Conservation (phyloP, 305 asterid species). For the Andrographis paniculata region DNA sequence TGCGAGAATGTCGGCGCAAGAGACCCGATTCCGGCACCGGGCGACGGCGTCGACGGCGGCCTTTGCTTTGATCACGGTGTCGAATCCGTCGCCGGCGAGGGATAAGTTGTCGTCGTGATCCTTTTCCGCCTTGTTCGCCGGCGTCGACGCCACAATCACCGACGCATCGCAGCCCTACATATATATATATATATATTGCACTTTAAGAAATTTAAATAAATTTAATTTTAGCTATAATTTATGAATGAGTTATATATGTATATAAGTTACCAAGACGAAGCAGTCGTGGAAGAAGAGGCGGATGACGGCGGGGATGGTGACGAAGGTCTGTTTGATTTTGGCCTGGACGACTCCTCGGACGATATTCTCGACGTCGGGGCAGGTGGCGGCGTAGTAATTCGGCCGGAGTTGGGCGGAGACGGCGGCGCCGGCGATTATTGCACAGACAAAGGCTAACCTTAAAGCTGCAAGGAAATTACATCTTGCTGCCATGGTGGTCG, state of each 20-base stretch:
- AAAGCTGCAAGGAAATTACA: neutral
- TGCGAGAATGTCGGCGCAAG: constrained; percentile 91
- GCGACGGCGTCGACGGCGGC: constrained; percentile 61
- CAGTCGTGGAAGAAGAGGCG: constrained; percentile 93
- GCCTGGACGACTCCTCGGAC: constrained; percentile 43
- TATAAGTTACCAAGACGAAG: constrained; percentile 40
- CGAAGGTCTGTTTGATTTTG: constrained; percentile 62
- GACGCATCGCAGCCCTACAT: constrained; percentile 91
- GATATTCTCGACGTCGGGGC: constrained; percentile 72
- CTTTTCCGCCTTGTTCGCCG: constrained; percentile 61
- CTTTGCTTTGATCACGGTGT: constrained; percentile 77
- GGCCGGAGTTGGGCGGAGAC: constrained; percentile 45
- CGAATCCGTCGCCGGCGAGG: constrained; percentile 93
- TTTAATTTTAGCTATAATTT: too few relatives aligned
- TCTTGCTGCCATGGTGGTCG: constrained; percentile 3
- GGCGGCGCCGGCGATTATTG: neutral
- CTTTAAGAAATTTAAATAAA: too few relatives aligned
- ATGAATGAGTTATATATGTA: too few relatives aligned
- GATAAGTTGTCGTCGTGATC: constrained; percentile 79
- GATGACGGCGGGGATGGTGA: constrained; percentile 63
- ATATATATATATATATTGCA: too few relatives aligned
- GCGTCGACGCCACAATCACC: constrained; percentile 47
- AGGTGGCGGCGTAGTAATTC: constrained; percentile 45
- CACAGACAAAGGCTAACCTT: neutral
- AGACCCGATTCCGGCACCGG: constrained; percentile 56